Evolutionary conservation across 768 basidiomycete species (phyloP), one percentile per base, ranked within the genome.

Genomic region (Boletus rubescentipes): DNA sequence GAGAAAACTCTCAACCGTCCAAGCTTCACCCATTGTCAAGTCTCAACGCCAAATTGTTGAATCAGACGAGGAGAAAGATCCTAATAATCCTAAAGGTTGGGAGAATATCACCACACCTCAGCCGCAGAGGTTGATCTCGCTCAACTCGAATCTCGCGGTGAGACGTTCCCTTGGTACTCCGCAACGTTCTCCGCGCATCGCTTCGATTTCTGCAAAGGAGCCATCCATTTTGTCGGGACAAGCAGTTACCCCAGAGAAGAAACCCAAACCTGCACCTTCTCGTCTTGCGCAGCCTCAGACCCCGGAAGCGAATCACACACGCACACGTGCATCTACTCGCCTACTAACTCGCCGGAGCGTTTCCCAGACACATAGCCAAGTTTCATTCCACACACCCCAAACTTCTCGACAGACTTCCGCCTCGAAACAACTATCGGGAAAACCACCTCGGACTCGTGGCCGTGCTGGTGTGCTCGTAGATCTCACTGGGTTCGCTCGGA

Each of bases 381-480:
- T 44, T 29, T 58, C 55, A 23, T 35, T 38, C n/a, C 53, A 10
- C 38, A 72, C 69, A 54, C 9, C 45, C 4, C 54, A 23, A n/a
- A 47, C 55, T 43, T 44, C 54, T 32, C 55, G 34, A n/a, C 63
- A 45, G 3, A 35, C 35, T 12, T 46, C 53, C 1, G 40, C 15
- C 14, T 51, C 59, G 35, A 65, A 65, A 45, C 66, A 66, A 37
- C 29, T 69, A 20, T 63, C 67, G 2, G 70, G 68, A 23, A 71
- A 54, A 35, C 70, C 68, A 5, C 49, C 70, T 20, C 59, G 68
- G 10, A 23, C 45, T 0, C 69, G 69, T 42, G 58, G 64, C 16
- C 68, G 62, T 11, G 66, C 50, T 18, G 69, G 70, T 16, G 73
- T 70, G 21, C 64, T 80, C 9, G 69, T 63, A 10, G 77, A 80